Conservation (phyloP, 352 stramenopile genomes). For the Pythium phragmitis region DNA sequence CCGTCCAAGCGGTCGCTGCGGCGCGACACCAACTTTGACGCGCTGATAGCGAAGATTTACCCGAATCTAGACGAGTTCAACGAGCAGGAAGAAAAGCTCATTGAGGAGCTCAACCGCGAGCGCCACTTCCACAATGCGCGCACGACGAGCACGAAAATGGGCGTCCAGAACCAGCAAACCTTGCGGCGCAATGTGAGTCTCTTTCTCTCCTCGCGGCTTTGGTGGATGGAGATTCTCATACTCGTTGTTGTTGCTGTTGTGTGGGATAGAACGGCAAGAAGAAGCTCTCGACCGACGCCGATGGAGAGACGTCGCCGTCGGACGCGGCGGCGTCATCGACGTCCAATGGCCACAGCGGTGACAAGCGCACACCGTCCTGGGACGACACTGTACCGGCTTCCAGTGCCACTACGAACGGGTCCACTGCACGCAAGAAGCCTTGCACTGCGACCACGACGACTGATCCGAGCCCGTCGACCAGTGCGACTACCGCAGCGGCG, state of each 20-base stretch:
- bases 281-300: slow-evolving; percentile 27
- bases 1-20: slow-evolving; percentile 83
- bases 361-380: slow-evolving; percentile 33
- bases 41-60: slow-evolving; percentile 84
- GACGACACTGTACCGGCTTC: neutral
- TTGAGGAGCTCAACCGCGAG: slow-evolving; percentile 72
- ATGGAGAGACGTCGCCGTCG: slow-evolving; percentile 14
- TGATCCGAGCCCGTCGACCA: slow-evolving; percentile 3
- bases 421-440: slow-evolving; percentile 37
- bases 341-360: slow-evolving; percentile 16
- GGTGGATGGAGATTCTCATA: too few species aligned
- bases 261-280: slow-evolving; percentile 26
- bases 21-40: slow-evolving; percentile 84
- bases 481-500: neutral
- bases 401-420: neutral
- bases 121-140: slow-evolving; percentile 84
- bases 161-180: slow-evolving; percentile 65
- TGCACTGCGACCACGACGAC: neutral
- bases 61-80: slow-evolving; percentile 81
- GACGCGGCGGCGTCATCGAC: slow-evolving; percentile 15
- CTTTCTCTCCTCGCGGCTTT: neutral
- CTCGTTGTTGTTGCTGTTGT: too few species aligned
- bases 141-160: slow-evolving; percentile 72
- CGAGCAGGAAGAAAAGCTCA: slow-evolving; percentile 76
- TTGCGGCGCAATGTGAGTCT: slow-evolving; percentile 49